A percentile compares a stretch with the other conserved stretches of the same genome.
Conservation (phyloP, 208 protist species). For the Leishmania aethiopica region DNA sequence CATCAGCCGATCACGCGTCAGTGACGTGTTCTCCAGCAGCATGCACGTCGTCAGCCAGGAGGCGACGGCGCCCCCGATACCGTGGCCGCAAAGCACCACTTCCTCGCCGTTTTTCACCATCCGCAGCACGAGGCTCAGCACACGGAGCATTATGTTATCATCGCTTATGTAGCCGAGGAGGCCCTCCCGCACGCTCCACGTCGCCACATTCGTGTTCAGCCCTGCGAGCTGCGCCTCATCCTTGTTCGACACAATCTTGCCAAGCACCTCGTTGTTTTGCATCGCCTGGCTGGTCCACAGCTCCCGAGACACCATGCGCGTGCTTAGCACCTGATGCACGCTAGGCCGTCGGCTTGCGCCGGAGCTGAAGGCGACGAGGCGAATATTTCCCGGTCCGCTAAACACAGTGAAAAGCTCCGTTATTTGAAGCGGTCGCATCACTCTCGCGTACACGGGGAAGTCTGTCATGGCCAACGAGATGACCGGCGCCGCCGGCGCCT, state of each 20-base stretch:
- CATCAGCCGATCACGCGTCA: slow-evolving; percentile 29
- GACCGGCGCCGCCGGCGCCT: slow-evolving; percentile 31
- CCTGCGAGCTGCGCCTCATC: not conserved
- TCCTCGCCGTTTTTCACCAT: slow-evolving; percentile 30
- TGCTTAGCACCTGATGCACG: slow-evolving; percentile 29
- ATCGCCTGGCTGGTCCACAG: slow-evolving; percentile 32
- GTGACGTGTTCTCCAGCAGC: slow-evolving; percentile 40
- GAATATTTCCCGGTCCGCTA: slow-evolving; percentile 24
- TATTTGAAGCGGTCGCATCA: slow-evolving; percentile 28
- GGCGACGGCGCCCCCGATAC: slow-evolving; percentile 40
- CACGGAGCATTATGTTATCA: slow-evolving; percentile 12
- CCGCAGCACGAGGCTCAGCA: slow-evolving; percentile 23
- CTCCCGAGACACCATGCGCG: slow-evolving; percentile 26
- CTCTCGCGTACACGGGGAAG: slow-evolving; percentile 30
- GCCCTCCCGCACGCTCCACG: slow-evolving; percentile 22
- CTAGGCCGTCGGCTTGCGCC: slow-evolving; percentile 12
- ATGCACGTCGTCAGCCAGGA: slow-evolving; percentile 26
- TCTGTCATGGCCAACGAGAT: slow-evolving; percentile 44
- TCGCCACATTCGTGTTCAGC: slow-evolving; percentile 10
- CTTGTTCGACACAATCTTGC: slow-evolving; percentile 25
- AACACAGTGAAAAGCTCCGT: slow-evolving; percentile 38
- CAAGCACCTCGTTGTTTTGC: slow-evolving; percentile 12
- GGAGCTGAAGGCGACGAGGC: slow-evolving; percentile 42
- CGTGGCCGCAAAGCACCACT: slow-evolving; percentile 53
- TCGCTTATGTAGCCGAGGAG: slow-evolving; percentile 25